Evolutionary conservation across 495 filamentous ascomycete genomes (phyloP), one percentile per base, ranked within the genome.

Genomic region (Xylaria sp.): DNA sequence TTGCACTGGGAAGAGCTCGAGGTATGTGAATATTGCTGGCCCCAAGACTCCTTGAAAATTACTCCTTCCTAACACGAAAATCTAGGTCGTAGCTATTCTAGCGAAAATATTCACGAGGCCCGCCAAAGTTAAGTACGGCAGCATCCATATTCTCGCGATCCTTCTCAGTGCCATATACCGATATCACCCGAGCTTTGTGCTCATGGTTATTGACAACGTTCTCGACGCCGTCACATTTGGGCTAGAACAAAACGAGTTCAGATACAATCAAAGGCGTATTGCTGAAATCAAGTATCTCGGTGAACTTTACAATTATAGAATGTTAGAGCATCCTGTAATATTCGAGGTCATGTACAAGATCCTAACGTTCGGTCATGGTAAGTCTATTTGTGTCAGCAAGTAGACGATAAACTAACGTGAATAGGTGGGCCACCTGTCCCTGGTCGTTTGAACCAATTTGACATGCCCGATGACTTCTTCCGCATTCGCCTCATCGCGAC

Each of bases 231-330:
- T 98, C 71, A 92, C 89, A 0, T 84, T 95, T 63, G 97, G 95
- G 4, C 86, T 99, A 9, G 96, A 99, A 80, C 89, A 93, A 72
- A 98, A 97, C 72, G 95, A 98, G 79, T 99, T 98, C 88, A 94
- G 95, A 77, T 97, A 93, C 83, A 98, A 97, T 78, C 96, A 99
- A 81, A 92, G 96, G 70, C 92, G 96, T 35, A 89, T 98, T 68
- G 94, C 96, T 5, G 95, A 98, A 78, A 93, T 97, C 75, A 98
- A 98, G 76, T 99, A 98, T 76, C 86, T 99, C 17, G 95, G 92
- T 17, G 96, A 99, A 84, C 88, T 99, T 46, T 99, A 99, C 84
- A 97, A 97, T 74, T 99, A 98, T 81, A 91, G 96, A 68, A 94
- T 98, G 90, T 88, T 99, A 61, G 96, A 99, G 77, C 96, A 97